Conservation (phyloP, 805 yeast species). For the Ogataea paraovalis region DNA sequence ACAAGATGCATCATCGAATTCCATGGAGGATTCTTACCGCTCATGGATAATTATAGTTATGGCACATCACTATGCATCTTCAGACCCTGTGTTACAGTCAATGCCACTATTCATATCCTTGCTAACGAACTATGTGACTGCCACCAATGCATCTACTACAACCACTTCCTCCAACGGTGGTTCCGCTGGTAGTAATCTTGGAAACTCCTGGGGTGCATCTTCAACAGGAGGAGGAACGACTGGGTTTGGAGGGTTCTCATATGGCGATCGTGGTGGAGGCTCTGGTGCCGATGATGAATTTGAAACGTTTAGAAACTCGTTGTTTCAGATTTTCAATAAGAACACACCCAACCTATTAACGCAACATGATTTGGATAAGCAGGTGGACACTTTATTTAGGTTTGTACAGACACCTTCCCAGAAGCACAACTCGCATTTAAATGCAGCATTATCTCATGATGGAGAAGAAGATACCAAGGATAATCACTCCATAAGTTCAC, state of each 20-base stretch:
- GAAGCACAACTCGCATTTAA: neutral
- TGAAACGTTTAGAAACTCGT: slow-evolving; percentile 20
- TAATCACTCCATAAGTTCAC: neutral
- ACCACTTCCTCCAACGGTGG: neutral
- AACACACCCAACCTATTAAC: slow-evolving; percentile 13
- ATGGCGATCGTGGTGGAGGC: neutral
- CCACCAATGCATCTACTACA: slow-evolving; percentile 3
- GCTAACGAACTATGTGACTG: slow-evolving; percentile 21
- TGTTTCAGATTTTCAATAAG: slow-evolving; percentile 19
- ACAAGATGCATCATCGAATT: neutral
- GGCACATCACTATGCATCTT: slow-evolving; percentile 47
- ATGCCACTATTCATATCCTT: slow-evolving; percentile 30
- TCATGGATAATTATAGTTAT: slow-evolving; percentile 63
- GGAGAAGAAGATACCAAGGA: neutral
- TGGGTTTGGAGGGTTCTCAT: neutral
- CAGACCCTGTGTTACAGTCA: slow-evolving; percentile 40
- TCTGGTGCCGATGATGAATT: slow-evolving; percentile 13
- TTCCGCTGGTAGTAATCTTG: slow-evolving; percentile 5
- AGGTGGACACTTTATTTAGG: slow-evolving; percentile 13
- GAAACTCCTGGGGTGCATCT: slow-evolving; percentile 4
- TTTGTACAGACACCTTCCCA: slow-evolving; percentile 1
- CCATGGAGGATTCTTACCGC: slow-evolving; percentile 26
- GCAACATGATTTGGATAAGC: slow-evolving; percentile 14
- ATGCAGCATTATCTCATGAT: neutral
- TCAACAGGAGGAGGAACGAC: slow-evolving; percentile 1